Conservation (phyloP, 805 yeast genomes). For the Danielia oregonensis region DNA sequence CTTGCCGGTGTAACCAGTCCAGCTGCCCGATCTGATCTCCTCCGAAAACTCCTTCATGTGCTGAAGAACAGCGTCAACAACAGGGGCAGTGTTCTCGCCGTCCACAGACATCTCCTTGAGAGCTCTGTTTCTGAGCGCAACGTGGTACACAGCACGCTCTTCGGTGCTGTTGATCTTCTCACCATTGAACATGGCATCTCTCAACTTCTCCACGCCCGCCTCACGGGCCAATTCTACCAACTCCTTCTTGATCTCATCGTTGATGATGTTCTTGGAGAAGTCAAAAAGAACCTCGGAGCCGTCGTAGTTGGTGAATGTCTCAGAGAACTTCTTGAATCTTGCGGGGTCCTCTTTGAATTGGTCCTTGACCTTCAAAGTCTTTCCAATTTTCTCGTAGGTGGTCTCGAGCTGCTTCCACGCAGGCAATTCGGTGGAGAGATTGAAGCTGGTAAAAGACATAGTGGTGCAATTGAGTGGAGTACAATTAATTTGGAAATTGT, state of each 20-base stretch:
- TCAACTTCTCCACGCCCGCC: conserved; percentile 79
- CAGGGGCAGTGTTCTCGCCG: conserved; percentile 84
- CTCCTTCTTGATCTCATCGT: conserved; percentile 70
- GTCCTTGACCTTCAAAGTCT: conserved; percentile 66
- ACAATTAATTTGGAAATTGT: background rate
- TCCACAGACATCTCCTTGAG: conserved; percentile 83
- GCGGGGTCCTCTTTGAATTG: conserved; percentile 72
- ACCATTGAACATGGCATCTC: conserved; percentile 92
- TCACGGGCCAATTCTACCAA: conserved; percentile 82
- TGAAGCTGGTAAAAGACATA: conserved; percentile 34
- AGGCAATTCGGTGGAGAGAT: conserved; percentile 67
- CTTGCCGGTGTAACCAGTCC: conserved; percentile 98
- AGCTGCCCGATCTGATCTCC: conserved; percentile 82
- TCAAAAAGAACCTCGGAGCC: conserved; percentile 89
- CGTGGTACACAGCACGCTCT: conserved; percentile 95
- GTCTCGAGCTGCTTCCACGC: conserved; percentile 80
- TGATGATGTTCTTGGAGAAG: conserved; percentile 89
- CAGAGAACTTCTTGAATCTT: conserved; percentile 74
- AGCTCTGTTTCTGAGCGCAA: conserved; percentile 92
- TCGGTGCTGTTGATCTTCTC: conserved; percentile 94
- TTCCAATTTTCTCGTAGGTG: conserved; percentile 67
- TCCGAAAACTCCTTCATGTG: conserved; percentile 97
- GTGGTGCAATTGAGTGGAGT: background rate
- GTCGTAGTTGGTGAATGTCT: conserved; percentile 79
- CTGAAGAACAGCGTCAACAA: conserved; percentile 83